phyloP scores from a whole-genome alignment of 2,329 filamentous ascomycete species.

The Paracamarosporium sp. region DNA sequence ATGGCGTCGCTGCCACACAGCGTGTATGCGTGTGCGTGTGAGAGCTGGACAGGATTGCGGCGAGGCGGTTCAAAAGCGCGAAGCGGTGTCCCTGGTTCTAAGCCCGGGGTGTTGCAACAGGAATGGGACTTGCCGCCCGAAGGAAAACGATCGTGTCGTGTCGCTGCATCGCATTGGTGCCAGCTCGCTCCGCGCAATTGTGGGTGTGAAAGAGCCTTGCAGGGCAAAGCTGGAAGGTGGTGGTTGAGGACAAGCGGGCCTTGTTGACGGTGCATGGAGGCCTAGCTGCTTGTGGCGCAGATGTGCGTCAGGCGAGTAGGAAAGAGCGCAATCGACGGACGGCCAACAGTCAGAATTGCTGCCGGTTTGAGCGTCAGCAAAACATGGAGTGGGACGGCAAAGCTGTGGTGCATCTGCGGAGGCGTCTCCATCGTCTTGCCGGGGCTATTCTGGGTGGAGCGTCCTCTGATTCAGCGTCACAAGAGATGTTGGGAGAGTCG shows the following conservation, averaged over 20 bases:
- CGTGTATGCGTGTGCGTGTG: constrained; percentile 4
- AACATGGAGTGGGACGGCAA: constrained; percentile 15
- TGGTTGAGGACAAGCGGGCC: constrained; percentile 15
- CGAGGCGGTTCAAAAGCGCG: constrained; percentile 1
- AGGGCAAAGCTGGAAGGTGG: constrained; percentile 13
- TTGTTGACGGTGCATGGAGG: constrained; percentile 27
- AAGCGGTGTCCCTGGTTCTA: constrained; percentile 10
- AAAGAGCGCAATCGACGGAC: constrained; percentile 1
- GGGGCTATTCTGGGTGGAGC: constrained; percentile 24
- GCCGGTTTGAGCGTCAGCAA: constrained; percentile 24
- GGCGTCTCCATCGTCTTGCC: constrained; percentile 26
- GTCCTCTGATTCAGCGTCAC: constrained; percentile 28
- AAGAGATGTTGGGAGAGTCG: not conserved
- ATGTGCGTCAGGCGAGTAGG: constrained; percentile 20
- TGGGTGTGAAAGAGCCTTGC: constrained; percentile 14
- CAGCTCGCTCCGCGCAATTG: constrained; percentile 11
- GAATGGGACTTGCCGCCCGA: constrained; percentile 13
- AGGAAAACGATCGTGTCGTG: constrained; percentile 9
- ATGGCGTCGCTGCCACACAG: constrained; percentile 18
- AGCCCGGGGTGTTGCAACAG: constrained; percentile 18
- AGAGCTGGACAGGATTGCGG: constrained; percentile 4
- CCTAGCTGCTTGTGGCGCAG: constrained; percentile 21
- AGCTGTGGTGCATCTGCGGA: constrained; percentile 22
- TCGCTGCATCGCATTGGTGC: constrained; percentile 21
- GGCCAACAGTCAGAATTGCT: constrained; percentile 19